Conservation (phyloP, 345 rosid genomes). For the Eucalyptus marginata region DNA sequence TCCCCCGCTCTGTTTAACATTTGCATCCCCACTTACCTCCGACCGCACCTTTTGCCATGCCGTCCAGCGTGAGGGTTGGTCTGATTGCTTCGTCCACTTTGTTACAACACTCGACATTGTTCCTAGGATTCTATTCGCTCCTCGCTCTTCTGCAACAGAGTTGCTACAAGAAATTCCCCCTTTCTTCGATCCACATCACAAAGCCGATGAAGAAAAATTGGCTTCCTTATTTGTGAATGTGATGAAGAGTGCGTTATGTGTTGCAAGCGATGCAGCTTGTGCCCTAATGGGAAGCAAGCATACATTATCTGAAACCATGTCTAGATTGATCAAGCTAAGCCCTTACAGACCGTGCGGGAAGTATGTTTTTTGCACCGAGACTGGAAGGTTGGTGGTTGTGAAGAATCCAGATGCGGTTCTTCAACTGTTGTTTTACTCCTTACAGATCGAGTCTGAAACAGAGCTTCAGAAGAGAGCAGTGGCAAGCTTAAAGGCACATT, state of each 20-base stretch:
- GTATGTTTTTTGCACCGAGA: conserved; percentile 44
- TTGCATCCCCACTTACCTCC: conserved; percentile 77
- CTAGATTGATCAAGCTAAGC: conserved; percentile 47
- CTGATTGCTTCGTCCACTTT: conserved; percentile 44
- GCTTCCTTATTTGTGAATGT: conserved; percentile 26
- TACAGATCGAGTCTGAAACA: conserved; percentile 21
- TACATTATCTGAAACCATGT: conserved; percentile 39
- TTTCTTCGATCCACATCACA: conserved; percentile 1
- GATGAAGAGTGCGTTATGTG: conserved; percentile 34
- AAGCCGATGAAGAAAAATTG: not conserved
- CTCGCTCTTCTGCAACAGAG: conserved; percentile 19
- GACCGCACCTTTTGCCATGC: conserved; percentile 58
- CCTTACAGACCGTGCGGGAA: conserved; percentile 78
- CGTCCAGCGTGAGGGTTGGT: conserved; percentile 63
- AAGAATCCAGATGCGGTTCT: conserved; percentile 67
- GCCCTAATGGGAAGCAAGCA: conserved; percentile 51
- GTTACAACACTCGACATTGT: conserved; percentile 53
- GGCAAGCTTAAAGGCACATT: conserved; percentile 36
- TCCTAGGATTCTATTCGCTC: conserved; percentile 60
- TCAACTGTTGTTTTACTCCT: conserved; percentile 59
- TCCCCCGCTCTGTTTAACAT: conserved; percentile 51
- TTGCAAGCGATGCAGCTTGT: conserved; percentile 46
- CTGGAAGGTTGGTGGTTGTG: conserved; percentile 25
- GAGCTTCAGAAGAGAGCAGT: conserved; percentile 15
- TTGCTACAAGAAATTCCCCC: conserved; percentile 15